Base-by-base conservation (phyloP, 1,284 basidiomycete genomes). In the Porogramme epimiltina region DNA sequence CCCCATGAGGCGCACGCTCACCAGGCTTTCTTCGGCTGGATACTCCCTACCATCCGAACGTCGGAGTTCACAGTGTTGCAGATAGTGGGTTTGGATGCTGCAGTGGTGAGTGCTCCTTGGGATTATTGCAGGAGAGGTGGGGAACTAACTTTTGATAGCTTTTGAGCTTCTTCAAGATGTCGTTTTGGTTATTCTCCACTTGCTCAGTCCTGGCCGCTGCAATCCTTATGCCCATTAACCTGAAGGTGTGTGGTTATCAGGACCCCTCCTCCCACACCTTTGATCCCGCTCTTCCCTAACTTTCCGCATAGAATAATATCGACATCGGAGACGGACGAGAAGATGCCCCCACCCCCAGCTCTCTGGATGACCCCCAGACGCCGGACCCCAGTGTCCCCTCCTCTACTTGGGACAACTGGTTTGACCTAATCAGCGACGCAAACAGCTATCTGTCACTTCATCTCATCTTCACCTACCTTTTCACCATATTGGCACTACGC, bases 51-150 rank as follows among this genome's bases (percentile, higher is more conserved):
- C 0, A 79, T 98, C 49, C 78, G 81, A 51, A 93, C 91, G 0
- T 93, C 92, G 39, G 96, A 98, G 66, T 93, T 91, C 62, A 91
- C 92, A 3, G 87, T 98, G n/a, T 77, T 98, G 0, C 95, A 98
- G 67, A 95, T 96, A 37, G 95, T 98, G 11, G 96, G 96, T 0
- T 73, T 99, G 43, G 96, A 99, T 71, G 96, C 95, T 36, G 94
- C 94, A 4, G 94, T 98, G 62, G 93, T 59, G 51, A 38, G 57
- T 87, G 60, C 26, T 22, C 18, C 11, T 8, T n/a, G n/a, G n/a
- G n/a, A n/a, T n/a, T n/a, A n/a, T n/a, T n/a, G n/a, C n/a, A n/a
- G n/a, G n/a, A n/a, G n/a, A n/a, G n/a, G n/a, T n/a, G n/a, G n/a
- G n/a, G n/a, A n/a, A n/a, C n/a, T n/a, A 28, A 40, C 6, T 11